These are phyloP conservation scores for Phytophthora citrophthora DNA, from an alignment of 352 stramenopile species.

Conservation along the genomic window DNA sequence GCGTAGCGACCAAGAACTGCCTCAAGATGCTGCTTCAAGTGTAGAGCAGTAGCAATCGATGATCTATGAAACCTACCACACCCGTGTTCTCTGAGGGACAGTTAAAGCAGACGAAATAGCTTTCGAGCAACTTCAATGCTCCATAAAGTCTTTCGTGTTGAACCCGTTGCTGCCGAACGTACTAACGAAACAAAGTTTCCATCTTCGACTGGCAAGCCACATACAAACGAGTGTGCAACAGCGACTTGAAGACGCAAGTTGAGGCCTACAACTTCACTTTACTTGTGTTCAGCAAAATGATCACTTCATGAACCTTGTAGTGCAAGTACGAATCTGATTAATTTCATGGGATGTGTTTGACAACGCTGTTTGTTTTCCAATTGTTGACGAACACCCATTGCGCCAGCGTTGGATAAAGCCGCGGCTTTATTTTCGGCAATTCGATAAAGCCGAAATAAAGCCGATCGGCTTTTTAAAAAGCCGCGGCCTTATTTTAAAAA, in stretches of 20 bases:
- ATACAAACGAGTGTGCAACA: not conserved
- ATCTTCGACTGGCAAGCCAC: not conserved
- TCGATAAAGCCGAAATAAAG: no score
- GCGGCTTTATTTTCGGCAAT: no score
- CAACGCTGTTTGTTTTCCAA: not conserved
- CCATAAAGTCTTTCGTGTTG: not conserved
- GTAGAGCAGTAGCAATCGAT: constrained; percentile 17
- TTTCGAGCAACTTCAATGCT: not conserved
- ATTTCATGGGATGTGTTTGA: not conserved
- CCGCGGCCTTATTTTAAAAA: no score
- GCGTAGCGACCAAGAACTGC: constrained; percentile 70
- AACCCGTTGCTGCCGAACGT: constrained; percentile 3
- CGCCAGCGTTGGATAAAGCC: no score
- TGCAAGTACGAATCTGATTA: not conserved
- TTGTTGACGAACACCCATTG: constrained; percentile 1
- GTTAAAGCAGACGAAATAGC: constrained; percentile 1
- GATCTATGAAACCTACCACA: constrained; percentile 13
- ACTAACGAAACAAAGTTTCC: constrained; percentile 5
- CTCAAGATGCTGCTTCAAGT: constrained; percentile 60
- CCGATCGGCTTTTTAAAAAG: no score
- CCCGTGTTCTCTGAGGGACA: constrained; percentile 9
- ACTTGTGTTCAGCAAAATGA: constrained; percentile 6
- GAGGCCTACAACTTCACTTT: constrained; percentile 4
- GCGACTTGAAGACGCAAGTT: constrained; percentile 2
- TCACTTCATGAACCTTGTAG: no score